Conservation (phyloP, 2,329 filamentous ascomycete genomes). For the Calonectria pauciramosa region DNA sequence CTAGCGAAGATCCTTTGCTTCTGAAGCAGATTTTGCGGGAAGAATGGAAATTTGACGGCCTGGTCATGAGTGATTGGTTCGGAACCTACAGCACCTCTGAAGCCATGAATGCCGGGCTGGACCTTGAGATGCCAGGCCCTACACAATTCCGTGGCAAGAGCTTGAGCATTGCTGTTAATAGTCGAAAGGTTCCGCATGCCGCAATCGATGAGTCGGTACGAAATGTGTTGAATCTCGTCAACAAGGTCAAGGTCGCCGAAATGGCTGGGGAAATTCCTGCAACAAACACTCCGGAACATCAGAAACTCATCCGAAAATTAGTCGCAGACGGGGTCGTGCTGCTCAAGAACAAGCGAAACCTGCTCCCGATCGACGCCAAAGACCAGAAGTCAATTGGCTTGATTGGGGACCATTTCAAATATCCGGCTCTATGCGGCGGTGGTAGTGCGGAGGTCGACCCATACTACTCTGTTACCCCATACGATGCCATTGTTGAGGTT, state of each 20-base stretch:
- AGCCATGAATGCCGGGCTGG: slow-evolving; percentile 41
- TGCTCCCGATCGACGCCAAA: slow-evolving; percentile 17
- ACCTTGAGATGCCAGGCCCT: slow-evolving; percentile 53
- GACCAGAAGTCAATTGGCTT: slow-evolving; percentile 51
- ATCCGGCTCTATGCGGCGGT: slow-evolving; percentile 50
- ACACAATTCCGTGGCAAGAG: slow-evolving; percentile 33
- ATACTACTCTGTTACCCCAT: slow-evolving; percentile 51
- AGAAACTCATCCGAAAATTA: neutral
- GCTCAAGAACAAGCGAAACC: slow-evolving; percentile 4
- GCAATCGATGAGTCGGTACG: slow-evolving; percentile 41
- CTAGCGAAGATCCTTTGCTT: slow-evolving; percentile 34
- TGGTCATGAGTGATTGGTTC: slow-evolving; percentile 52
- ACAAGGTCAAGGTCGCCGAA: slow-evolving; percentile 7
- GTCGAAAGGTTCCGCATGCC: slow-evolving; percentile 33
- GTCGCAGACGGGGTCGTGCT: slow-evolving; percentile 16
- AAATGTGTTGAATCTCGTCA: slow-evolving; percentile 32
- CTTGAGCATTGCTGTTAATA: slow-evolving; percentile 37
- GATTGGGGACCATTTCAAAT: slow-evolving; percentile 56
- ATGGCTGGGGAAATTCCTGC: neutral
- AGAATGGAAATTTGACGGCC: slow-evolving; percentile 54
- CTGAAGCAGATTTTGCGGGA: slow-evolving; percentile 48
- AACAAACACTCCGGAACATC: slow-evolving; percentile 5
- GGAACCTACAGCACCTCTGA: slow-evolving; percentile 44
- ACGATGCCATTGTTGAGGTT: slow-evolving; percentile 47
- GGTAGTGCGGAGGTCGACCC: slow-evolving; percentile 52